Conservation (phyloP, 2,329 filamentous ascomycete genomes). For the Beauveria bassiana region DNA sequence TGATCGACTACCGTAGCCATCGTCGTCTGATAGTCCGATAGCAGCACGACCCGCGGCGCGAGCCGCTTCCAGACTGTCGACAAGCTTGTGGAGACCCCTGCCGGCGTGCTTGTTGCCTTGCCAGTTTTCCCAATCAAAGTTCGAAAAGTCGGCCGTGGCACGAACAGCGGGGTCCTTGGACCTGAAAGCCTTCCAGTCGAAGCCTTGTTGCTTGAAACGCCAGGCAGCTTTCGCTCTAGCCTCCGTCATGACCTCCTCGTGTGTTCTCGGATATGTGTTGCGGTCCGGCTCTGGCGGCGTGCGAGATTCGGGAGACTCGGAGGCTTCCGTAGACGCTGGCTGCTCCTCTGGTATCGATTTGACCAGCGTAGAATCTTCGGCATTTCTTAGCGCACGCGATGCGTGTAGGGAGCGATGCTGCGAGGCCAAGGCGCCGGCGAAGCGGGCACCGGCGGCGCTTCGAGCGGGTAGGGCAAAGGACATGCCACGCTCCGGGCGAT, state of each 20-base stretch:
- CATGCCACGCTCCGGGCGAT: conserved; percentile 21
- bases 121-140: conserved; percentile 6
- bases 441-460: not conserved
- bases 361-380: not conserved
- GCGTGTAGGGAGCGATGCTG: not conserved
- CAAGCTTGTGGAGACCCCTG: not conserved
- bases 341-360: not conserved
- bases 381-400: not conserved
- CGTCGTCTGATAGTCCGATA: not conserved
- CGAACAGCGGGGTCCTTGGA: not conserved
- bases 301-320: not conserved
- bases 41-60: not conserved
- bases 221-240: not conserved
- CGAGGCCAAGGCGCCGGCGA: not conserved
- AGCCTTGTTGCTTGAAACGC: conserved; percentile 5
- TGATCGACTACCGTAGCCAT: not conserved
- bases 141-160: not conserved
- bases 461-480: not conserved
- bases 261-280: not conserved
- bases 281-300: not conserved
- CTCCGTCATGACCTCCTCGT: not conserved
- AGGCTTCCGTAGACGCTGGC: not conserved
- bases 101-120: conserved; percentile 1
- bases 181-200: conserved; percentile 9
- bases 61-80: conserved; percentile 4